Evolutionary conservation across 371 early-diverging fungal genomes (phyloP).

Genomic region (Edhazardia aedis): DNA sequence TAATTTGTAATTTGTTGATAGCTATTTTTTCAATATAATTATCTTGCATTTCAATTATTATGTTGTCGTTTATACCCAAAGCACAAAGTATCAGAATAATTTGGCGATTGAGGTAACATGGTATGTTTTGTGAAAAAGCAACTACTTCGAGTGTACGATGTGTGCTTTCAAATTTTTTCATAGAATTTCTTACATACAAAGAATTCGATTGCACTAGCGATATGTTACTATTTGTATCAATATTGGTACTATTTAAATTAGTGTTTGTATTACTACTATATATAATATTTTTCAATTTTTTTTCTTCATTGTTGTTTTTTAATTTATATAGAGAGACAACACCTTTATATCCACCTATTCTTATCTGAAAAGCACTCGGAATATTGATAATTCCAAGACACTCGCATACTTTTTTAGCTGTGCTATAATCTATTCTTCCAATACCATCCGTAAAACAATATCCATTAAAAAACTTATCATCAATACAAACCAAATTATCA

Average conservation of each 20-base stretch:
- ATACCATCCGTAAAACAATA: slow-evolving; percentile 60
- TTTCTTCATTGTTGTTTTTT: neutral
- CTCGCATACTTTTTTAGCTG: slow-evolving; percentile 49
- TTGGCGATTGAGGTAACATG: slow-evolving; percentile 32
- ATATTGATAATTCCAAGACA: slow-evolving; percentile 47
- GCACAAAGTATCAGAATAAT: slow-evolving; percentile 24
- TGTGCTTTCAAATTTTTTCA: slow-evolving; percentile 4
- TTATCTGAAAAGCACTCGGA: slow-evolving; percentile 58
- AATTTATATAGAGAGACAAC: slow-evolving; percentile 47
- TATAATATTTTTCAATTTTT: neutral
- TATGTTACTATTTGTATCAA: neutral
- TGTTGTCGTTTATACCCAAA: slow-evolving; percentile 8
- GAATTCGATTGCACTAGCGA: neutral
- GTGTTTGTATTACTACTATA: neutral
- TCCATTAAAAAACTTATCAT: slow-evolving; percentile 49
- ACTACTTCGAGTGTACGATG: slow-evolving; percentile 16
- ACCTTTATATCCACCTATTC: slow-evolving; percentile 60
- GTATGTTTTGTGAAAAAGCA: slow-evolving; percentile 3
- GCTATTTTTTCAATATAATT: neutral
- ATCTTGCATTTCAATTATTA: slow-evolving; percentile 20
- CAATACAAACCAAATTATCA: slow-evolving; percentile 51
- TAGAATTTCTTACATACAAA: neutral
- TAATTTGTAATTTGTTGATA: too few relatives aligned
- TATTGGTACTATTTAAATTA: neutral
- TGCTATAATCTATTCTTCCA: slow-evolving; percentile 50